Base-by-base conservation (phyloP, 1,284 basidiomycete species). In the Cryptococcus sp. region DNA sequence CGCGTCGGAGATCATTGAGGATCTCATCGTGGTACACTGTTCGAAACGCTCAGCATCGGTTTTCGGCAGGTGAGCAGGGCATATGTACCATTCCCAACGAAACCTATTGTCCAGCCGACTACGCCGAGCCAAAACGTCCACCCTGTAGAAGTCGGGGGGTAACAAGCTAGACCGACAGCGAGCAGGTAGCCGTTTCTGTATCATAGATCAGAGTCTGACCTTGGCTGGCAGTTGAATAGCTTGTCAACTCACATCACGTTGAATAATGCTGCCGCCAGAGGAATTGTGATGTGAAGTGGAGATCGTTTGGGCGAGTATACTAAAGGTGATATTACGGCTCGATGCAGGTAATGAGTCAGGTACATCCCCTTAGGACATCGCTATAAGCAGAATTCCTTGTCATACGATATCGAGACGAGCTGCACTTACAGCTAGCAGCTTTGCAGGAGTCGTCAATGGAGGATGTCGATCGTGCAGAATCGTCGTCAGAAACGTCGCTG, bases 21-120 rank as follows among this genome's bases (percentile, higher is more conserved):
- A 96, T 83, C 76, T 94, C 91, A 76, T 96, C 93, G 75, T 96
- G 93, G 53, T 84, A 81, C 38, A 95, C 81, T 78, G 55, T 3
- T 34, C 29, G 22, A 29, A 3, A 23, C 19, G 29, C 45, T 16
- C 37, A 46, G 25, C 20, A 34, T 34, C 8, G 29, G 4, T 29
- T 4, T 5, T 29, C 50, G n/a, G 40, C 19, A 52, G 13, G 40
- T 16, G 23, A 22, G 15, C n/a, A 7, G 26, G 5, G 13, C 5
- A 20, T 7, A 62, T 74, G 56, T 25, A 77, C 76, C 61, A 72
- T 96, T 96, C 0, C 91, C 89, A 0, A 78, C 78, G 46, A 93
- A 83, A 0, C 93, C 93, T 0, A 81, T 46, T 0, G 80, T 81
- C 88, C 90, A 94, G 17, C 90, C 69, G 0, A 63, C 69, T 13